Percentiles rank a stretch among this genome's conserved stretches.
Conservation (phyloP, 108 stramenopile genomes). For the Heterococcus sp. region DNA sequence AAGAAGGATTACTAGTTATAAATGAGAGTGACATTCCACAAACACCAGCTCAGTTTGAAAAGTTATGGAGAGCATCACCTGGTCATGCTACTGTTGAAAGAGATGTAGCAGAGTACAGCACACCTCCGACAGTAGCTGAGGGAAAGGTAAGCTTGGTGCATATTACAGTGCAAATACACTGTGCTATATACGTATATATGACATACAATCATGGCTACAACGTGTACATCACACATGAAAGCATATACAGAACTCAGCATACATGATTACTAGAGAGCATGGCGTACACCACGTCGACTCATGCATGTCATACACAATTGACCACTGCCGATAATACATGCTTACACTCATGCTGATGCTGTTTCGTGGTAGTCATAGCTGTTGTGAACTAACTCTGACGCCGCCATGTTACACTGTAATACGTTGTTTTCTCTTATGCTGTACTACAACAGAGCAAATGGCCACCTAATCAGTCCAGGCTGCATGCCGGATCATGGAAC, state of each 20-base stretch:
- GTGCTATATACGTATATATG: neutral
- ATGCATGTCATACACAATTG: too few relatives aligned
- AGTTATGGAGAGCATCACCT: neutral
- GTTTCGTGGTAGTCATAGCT: neutral
- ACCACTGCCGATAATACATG: too few relatives aligned
- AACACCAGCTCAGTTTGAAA: neutral
- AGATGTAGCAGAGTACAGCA: neutral
- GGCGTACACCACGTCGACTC: too few relatives aligned
- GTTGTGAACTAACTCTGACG: neutral
- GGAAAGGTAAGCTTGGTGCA: neutral
- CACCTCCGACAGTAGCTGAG: neutral
- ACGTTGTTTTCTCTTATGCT: neutral
- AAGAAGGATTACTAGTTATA: neutral
- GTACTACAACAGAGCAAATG: neutral
- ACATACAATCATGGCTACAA: neutral
- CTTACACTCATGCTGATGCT: neutral
- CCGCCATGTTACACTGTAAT: neutral
- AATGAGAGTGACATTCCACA: neutral
- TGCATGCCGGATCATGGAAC: constrained; percentile 13
- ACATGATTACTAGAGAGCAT: neutral
- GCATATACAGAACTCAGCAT: neutral
- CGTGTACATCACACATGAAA: neutral
- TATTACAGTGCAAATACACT: neutral
- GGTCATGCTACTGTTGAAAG: neutral
- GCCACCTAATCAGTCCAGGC: neutral